phyloP scores from a whole-genome alignment of 2,329 filamentous ascomycete species.

The Cryphonectria japonica region DNA sequence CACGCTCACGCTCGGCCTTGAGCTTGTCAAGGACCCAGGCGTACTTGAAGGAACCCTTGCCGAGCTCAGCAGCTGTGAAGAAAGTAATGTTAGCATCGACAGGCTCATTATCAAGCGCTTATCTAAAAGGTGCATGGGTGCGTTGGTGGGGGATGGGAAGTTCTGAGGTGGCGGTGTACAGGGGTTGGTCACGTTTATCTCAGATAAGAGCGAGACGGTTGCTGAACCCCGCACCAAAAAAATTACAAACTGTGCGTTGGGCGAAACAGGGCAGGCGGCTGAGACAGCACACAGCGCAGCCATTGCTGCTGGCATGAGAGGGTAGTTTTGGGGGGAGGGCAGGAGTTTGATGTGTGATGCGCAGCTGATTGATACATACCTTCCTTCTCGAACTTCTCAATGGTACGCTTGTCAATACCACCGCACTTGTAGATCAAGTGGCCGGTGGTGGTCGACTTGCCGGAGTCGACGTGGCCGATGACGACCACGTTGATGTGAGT shows the following conservation, averaged over 20 bases:
- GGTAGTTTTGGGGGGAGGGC: neutral
- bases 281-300: neutral
- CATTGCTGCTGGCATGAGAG: too few relatives aligned
- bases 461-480: slow-evolving; percentile 91
- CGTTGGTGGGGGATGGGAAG: neutral
- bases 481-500: slow-evolving; percentile 77
- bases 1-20: slow-evolving; percentile 99
- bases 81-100: slow-evolving; percentile 28
- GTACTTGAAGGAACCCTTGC: slow-evolving; percentile 99
- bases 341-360: neutral
- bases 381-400: slow-evolving; percentile 99
- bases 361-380: slow-evolving; percentile 59
- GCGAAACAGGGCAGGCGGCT: slow-evolving; percentile 27
- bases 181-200: slow-evolving; percentile 21
- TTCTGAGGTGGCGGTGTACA: slow-evolving; percentile 3
- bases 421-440: slow-evolving; percentile 99
- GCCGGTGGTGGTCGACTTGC: slow-evolving; percentile 94
- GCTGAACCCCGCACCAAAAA: slow-evolving; percentile 30
- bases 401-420: slow-evolving; percentile 99
- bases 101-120: neutral
- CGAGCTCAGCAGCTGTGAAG: slow-evolving; percentile 82
- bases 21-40: slow-evolving; percentile 99
- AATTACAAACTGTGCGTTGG: slow-evolving; percentile 28
- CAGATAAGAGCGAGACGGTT: slow-evolving; percentile 24
- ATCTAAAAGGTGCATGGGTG: neutral